Evolutionary conservation across 2,329 filamentous ascomycete genomes (phyloP).

Genomic region (Chaetomium globosum): DNA sequence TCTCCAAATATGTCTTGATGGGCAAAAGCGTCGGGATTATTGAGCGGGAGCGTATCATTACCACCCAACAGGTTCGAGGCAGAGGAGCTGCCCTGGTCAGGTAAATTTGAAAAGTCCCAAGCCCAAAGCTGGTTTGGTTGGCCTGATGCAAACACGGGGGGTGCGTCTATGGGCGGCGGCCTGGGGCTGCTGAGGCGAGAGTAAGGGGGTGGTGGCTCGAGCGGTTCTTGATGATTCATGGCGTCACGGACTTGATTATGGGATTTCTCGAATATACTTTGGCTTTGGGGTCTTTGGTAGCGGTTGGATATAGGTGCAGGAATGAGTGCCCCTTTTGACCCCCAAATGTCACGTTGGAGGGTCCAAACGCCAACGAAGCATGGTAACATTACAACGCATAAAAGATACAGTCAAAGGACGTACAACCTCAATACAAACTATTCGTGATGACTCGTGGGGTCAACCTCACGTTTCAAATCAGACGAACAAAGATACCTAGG

Average conservation of each 20-base stretch:
- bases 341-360: neutral
- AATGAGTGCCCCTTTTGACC: neutral
- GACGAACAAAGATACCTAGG: neutral
- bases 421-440: too few relatives aligned
- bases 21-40: neutral
- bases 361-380: neutral
- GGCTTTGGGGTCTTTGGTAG: neutral
- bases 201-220: slow-evolving; percentile 8
- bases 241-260: neutral
- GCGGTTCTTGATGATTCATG: neutral
- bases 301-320: too few relatives aligned
- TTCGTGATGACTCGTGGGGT: too few relatives aligned
- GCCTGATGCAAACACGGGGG: slow-evolving; percentile 4
- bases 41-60: too few relatives aligned
- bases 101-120: slow-evolving; percentile 1
- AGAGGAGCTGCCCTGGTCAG: neutral
- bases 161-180: neutral
- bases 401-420: too few relatives aligned
- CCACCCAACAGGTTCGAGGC: neutral
- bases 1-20: neutral
- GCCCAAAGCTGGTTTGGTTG: neutral
- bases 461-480: neutral
- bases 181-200: neutral
- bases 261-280: too few relatives aligned
- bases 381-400: neutral